These are phyloP conservation scores for Wakefieldia striispora DNA, from an alignment of 768 basidiomycete species.

Conservation along the genomic window DNA sequence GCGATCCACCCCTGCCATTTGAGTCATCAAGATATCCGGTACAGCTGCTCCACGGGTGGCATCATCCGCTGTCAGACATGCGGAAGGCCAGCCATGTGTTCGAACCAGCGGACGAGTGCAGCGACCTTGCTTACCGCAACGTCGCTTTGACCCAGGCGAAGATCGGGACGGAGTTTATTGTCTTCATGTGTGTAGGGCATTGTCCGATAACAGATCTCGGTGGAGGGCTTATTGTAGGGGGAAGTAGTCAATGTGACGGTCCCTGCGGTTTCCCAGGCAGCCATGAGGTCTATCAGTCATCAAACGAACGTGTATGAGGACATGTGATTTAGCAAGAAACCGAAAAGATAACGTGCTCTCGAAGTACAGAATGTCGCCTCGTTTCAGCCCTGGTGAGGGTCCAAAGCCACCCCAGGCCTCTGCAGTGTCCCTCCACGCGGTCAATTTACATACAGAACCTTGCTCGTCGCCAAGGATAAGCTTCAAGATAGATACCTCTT, in stretches of 20 bases:
- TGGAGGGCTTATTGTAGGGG: constrained; percentile 56
- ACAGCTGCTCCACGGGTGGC: constrained; percentile 12
- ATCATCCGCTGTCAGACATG: constrained; percentile 7
- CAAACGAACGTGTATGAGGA: constrained; percentile 18
- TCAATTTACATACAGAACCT: constrained; percentile 65
- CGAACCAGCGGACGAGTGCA: constrained; percentile 67
- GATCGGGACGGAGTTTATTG: constrained; percentile 62
- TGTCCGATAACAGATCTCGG: constrained; percentile 76
- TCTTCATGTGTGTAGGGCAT: constrained; percentile 66
- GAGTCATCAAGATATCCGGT: constrained; percentile 6
- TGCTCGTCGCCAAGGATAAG: constrained; percentile 74
- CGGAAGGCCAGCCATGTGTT: constrained; percentile 63
- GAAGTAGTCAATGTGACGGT: constrained; percentile 64
- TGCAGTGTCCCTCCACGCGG: constrained; percentile 77
- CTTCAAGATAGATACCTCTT: constrained; percentile 64
- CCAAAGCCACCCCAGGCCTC: constrained; percentile 62
- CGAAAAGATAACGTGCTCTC: constrained; percentile 50
- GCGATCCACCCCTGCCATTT: constrained; percentile 13
- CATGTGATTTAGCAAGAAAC: constrained; percentile 7
- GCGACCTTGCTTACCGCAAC: constrained; percentile 67
- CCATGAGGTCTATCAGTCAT: constrained; percentile 47
- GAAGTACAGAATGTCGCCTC: constrained; percentile 71
- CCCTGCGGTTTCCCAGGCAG: constrained; percentile 41
- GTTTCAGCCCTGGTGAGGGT: constrained; percentile 45
- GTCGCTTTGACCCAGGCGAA: constrained; percentile 69